Evolutionary conservation across 768 basidiomycete species (phyloP).

Genomic region (Gelatoporia subvermispora): DNA sequence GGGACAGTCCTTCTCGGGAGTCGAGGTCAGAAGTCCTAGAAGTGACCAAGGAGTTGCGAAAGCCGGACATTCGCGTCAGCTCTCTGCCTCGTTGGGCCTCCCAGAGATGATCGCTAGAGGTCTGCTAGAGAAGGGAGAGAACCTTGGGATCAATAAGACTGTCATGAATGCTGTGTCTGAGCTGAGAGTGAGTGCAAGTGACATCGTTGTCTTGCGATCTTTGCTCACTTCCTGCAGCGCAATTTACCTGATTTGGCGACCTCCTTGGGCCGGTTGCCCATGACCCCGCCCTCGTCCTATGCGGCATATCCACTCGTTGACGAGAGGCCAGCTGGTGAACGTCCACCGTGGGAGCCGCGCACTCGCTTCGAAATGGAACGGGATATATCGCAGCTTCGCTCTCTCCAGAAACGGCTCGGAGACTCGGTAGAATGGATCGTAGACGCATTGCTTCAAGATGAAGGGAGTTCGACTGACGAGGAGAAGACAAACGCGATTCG

Average conservation of each 20-base stretch:
- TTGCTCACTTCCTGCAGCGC: conserved; percentile 39
- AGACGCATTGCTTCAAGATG: conserved; percentile 59
- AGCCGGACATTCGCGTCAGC: conserved; percentile 15
- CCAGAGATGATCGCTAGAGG: conserved; percentile 72
- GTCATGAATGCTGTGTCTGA: conserved; percentile 78
- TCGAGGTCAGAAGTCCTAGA: not conserved
- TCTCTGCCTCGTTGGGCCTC: conserved; percentile 42
- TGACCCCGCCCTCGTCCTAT: conserved; percentile 31
- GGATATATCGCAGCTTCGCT: conserved; percentile 49
- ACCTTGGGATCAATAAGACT: conserved; percentile 79
- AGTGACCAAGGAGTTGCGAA: conserved; percentile 6
- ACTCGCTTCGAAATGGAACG: conserved; percentile 68
- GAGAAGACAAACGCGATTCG: conserved; percentile 40
- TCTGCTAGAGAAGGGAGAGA: conserved; percentile 71
- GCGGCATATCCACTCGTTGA: conserved; percentile 60
- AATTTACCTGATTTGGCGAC: conserved; percentile 83
- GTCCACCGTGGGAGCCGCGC: conserved; percentile 65
- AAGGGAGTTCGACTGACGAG: conserved; percentile 35
- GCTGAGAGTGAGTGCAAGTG: conserved; percentile 49
- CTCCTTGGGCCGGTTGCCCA: conserved; percentile 57
- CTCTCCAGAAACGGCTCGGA: conserved; percentile 60
- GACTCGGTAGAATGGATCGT: conserved; percentile 72
- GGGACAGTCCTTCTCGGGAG: conserved; percentile 21
- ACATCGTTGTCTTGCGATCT: not conserved
- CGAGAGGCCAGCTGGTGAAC: conserved; percentile 52